phyloP scores from a whole-genome alignment of 108 stramenopile species.

The Pseudonitzschia pungens region DNA sequence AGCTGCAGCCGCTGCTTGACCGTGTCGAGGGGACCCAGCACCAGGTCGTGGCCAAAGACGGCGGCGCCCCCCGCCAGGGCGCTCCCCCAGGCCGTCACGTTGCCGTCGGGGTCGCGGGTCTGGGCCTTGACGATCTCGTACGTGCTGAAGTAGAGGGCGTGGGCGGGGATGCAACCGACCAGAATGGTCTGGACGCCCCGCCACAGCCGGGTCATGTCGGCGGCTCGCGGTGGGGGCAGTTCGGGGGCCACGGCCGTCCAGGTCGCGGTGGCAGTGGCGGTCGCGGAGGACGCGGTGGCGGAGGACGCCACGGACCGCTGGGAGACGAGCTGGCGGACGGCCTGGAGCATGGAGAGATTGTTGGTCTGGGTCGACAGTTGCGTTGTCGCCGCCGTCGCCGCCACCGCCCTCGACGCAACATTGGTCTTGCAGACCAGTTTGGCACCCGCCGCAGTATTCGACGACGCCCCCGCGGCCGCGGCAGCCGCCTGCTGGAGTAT shows the following conservation, averaged over 20 bases:
- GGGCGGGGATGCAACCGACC: constrained; percentile 96
- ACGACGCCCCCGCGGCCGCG: background rate
- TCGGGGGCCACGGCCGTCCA: background rate
- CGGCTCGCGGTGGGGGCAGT: background rate
- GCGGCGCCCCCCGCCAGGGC: constrained; percentile 87
- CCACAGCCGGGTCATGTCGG: constrained; percentile 77
- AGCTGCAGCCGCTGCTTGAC: constrained; percentile 99
- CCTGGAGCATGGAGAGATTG: constrained; percentile 39
- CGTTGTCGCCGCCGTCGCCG: no score
- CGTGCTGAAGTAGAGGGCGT: constrained; percentile 95
- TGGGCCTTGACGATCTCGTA: constrained; percentile 87
- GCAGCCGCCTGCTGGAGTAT: constrained; percentile 7
- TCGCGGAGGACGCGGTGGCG: constrained; percentile 8
- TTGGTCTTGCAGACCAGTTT: background rate
- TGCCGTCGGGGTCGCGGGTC: constrained; percentile 26
- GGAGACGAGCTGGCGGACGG: constrained; percentile 50
- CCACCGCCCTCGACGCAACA: background rate
- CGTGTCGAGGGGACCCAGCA: constrained; percentile 98
- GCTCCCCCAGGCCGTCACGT: constrained; percentile 43
- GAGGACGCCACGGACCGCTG: constrained; percentile 30
- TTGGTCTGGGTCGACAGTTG: no score
- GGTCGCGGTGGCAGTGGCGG: constrained; percentile 5
- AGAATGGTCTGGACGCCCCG: constrained; percentile 95
- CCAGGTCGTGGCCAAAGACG: constrained; percentile 87
- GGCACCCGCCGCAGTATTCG: background rate